Evolutionary conservation across 1,139 yeast genomes (phyloP), one percentile per base, ranked within the genome.

Genomic region (Yamadazyma aaseri): DNA sequence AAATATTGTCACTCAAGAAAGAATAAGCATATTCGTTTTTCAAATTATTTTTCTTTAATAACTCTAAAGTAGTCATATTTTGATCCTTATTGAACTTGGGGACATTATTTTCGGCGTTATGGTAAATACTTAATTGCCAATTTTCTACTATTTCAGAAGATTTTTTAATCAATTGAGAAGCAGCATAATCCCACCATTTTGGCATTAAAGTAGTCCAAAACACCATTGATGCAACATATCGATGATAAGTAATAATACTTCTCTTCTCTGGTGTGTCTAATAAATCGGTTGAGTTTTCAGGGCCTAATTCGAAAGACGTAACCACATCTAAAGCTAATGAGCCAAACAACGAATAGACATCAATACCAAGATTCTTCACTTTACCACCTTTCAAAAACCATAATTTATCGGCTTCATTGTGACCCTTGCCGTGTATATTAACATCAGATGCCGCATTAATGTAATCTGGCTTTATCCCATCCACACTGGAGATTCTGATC

Each of bases 321-420:
- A 81, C 79, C 4, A 78, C 81, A 46, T 82, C 89, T 79, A 82
- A 75, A 2, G 92, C 89, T 47, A 82, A 63, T n/a, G 81, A 65
- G 13, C 80, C 81, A 63, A 81, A 82, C 13, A 82, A 53, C 10
- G 76, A 67, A 47, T 76, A 79, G 1, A 78, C 81, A 33, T 82
- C 85, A 20, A 81, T 60, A 2, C 70, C 70, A 31, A 64, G 44
- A 34, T 58, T 61, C 12, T 38, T 41, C 11, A 29, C 26, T 21
- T 50, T 51, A 5, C 41, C 40, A 11, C 47, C 34, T 11, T 48
- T 40, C 36, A 55, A 49, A 33, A 64, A 57, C 73, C 73, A 67
- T n/a, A 39, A 32, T 4, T 50, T 52, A 18, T 51, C 54, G 3
- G 30, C 30, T 28, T 40, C 38, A 16, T 32, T n/a, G 26, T 55